Evolutionary conservation across 2,329 filamentous ascomycete species (phyloP), one percentile per base, ranked within the genome.

Genomic region (Fusarium solani-melongenae): DNA sequence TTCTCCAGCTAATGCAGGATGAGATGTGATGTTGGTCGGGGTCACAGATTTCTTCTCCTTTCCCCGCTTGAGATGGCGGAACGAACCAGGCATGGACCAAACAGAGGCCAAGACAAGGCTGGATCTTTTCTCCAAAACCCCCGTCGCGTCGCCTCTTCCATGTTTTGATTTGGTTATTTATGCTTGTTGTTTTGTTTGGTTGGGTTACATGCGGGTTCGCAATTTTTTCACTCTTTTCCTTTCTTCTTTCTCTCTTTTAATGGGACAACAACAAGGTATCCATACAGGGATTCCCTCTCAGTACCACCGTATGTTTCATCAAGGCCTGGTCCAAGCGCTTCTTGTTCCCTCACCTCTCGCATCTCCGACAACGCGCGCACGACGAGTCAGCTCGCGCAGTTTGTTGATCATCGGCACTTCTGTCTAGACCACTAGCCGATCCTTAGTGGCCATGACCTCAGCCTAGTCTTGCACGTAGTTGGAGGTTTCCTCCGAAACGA

Each of bases 321-420:
- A 22, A 20, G 15, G 22, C 17, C 55, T 70, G 70, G 70, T 51
- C 70, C 60, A 72, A 66, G 70, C 69, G 36, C 33, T 29, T 29
- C 9, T 6, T 36, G 10, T n/a, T 57, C 33, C 22, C 33, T 36
- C 34, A 57, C 33, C 36, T 57, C 33, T 27, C 10, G 20, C 41
- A 34, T 14, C 33, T 29, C 56, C 56, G 56, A 59, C 36, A 41
- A 38, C 14, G n/a, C n/a, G 22, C 55, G 22, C 34, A 12, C 36
- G 15, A 11, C 56, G 53, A 34, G 36, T 39, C 34, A 57, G 33
- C 51, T 64, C 46, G 41, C 12, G 51, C 34, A 10, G 41, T 51
- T 51, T 51, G 17, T 56, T 73, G 71, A 73, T 68, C 59, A 33
- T 31, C 71, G 71, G 71, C 71, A 73, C 60, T 71, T 73, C 29